Conservation (phyloP, 768 basidiomycete genomes). For the Termitomyces bulborhizus region DNA sequence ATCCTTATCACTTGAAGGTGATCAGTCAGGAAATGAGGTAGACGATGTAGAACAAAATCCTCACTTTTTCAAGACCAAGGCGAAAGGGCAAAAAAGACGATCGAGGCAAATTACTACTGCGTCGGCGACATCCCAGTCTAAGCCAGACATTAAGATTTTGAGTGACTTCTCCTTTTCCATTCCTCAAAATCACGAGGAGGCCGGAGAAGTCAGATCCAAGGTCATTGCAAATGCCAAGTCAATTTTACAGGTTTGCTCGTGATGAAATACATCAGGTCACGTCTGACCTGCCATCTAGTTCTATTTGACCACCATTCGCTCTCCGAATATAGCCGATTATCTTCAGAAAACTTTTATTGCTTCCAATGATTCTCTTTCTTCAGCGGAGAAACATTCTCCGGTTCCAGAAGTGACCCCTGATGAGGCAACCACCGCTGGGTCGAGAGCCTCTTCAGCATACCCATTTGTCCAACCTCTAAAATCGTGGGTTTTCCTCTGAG, state of each 20-base stretch:
- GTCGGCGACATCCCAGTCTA: neutral
- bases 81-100: neutral
- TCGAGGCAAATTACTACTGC: neutral
- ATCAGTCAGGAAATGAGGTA: neutral
- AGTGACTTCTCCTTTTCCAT: constrained; percentile 4
- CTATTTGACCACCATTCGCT: constrained; percentile 13
- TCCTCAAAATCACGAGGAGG: constrained; percentile 7
- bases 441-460: constrained; percentile 21
- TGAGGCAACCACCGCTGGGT: neutral
- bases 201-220: neutral
- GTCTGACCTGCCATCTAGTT: constrained; percentile 9
- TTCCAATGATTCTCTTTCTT: neutral
- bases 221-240: constrained; percentile 13
- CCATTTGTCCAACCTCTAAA: constrained; percentile 53
- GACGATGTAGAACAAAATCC: neutral
- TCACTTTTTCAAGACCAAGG: constrained; percentile 1
- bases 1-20: neutral
- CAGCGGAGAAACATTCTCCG: neutral
- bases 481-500: constrained; percentile 24
- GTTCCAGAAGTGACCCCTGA: neutral
- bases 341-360: constrained; percentile 15
- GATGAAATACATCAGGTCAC: neutral
- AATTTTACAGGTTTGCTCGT: constrained; percentile 14
- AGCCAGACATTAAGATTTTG: constrained; percentile 11
- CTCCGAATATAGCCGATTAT: constrained; percentile 6